Evolutionary conservation across 805 yeast species (phyloP), one percentile per base, ranked within the genome.

Genomic region (Candida sakaeoensis): DNA sequence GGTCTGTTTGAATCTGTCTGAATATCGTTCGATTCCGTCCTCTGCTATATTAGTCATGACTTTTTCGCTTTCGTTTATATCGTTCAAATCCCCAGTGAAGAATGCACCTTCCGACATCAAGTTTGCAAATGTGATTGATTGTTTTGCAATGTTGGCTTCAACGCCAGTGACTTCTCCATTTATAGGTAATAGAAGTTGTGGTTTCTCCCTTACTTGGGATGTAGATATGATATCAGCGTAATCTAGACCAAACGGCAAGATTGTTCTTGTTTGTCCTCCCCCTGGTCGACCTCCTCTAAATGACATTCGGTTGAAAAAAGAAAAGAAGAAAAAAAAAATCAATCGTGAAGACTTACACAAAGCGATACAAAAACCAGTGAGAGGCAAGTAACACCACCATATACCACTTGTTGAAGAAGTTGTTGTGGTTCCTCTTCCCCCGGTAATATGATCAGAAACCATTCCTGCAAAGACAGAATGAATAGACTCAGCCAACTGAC

Each of bases 21-120:
- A 79, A 55, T 87, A 87, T 51, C 97, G 72, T 54, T 81, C 77
- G 31, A 90, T 74, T 2, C 91, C 89, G 55, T 86, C 95, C 0
- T 61, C 51, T 0, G 54, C 50, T 2, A 54, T 50, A 8, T 37
- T 40, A 23, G 10, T 36, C 30, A 22, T 39, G 36, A 27, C 44
- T 28, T 30, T 37, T 16, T 32, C 40, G 4, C 42, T 47, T 13
- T 42, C 48, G 5, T 50, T 42, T 8, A 49, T 60, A 14, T 57
- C 53, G 23, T 65, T 62, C 5, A 63, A 42, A 17, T 72, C 60
- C 0, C 88, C 89, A 0, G 88, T 75, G 51, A 67, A 80, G 44
- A 84, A 83, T 0, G 86, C 79, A 0, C 88, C 83, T 44, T 81
- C 82, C 37, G 68, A 70, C 54, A 83, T 65, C n/a, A 73, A 52